Conservation (phyloP, 108 stramenopile genomes). For the Fistulifera solaris region DNA sequence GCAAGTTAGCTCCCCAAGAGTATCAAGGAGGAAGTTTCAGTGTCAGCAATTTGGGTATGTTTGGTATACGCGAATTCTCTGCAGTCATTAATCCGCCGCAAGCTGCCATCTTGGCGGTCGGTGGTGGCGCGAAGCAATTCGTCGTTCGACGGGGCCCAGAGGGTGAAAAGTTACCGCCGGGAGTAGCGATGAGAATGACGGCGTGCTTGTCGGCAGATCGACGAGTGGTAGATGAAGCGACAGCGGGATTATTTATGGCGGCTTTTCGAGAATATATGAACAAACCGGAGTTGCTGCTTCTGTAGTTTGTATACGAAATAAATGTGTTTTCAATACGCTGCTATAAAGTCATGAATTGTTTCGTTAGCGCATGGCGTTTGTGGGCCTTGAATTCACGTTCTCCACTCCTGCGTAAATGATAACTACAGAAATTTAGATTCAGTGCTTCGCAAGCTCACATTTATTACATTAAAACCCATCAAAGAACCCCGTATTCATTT, state of each 20-base stretch:
- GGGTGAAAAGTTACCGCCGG: constrained; percentile 45
- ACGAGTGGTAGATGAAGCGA: constrained; percentile 97
- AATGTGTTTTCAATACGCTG: too few relatives aligned
- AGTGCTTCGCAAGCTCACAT: too few relatives aligned
- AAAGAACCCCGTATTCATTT: constrained; percentile 84
- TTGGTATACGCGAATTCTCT: constrained; percentile 90
- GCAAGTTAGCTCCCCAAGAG: constrained; percentile 90
- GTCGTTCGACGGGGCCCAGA: constrained; percentile 19
- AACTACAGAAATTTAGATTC: too few relatives aligned
- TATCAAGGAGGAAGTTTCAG: constrained; percentile 96
- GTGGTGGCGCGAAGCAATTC: constrained; percentile 83
- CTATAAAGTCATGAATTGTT: too few relatives aligned
- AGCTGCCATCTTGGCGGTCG: constrained; percentile 89
- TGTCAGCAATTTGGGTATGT: constrained; percentile 95
- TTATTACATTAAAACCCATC: constrained; percentile 17
- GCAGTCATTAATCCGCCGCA: constrained; percentile 97
- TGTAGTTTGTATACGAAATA: constrained; percentile 12
- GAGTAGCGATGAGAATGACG: constrained; percentile 78
- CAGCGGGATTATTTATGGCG: constrained; percentile 91
- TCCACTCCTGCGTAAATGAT: too few relatives aligned
- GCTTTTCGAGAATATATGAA: constrained; percentile 90
- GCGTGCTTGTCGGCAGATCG: constrained; percentile 96
- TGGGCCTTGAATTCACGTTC: too few relatives aligned
- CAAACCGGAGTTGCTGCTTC: constrained; percentile 62
- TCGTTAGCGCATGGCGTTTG: too few relatives aligned